Base-by-base conservation (phyloP, 352 stramenopile genomes). In the Stephanocyclus meneghinianus region DNA sequence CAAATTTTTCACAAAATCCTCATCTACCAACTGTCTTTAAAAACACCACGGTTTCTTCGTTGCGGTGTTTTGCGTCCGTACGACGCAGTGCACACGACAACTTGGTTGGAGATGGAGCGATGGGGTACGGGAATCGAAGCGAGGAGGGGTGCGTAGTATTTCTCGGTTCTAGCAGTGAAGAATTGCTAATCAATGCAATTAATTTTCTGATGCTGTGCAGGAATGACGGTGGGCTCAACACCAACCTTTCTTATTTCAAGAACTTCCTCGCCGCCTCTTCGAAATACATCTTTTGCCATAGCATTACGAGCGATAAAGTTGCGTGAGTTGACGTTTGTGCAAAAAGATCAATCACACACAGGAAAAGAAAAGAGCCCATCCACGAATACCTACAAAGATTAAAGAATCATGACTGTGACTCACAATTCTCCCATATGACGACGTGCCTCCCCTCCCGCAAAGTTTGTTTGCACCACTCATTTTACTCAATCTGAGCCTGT, bases 1-100 rank as follows among this genome's bases (percentile, higher is more conserved):
- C 85, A 16, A 98, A 81, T 47, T 91, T 91, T 18, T 91, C 67
- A 71, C 90, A 96, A 8, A 99, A 90, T 51, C 95, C 80, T 37
- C 98, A 87, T 56, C 97, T 90, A 53, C 96, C 96, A 70, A 99
- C 97, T 16, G 95, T 95, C 97, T 98, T 99, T 73, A 99, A 90
- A 89, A 98, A 98, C 26, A 99, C 95, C 7, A 97, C 95, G 26
- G 97, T 99, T 77, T 97, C 95, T 85, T 98, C 4, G 94, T 94
- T 32, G 83, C 92, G 11, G 92, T 94, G 70, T 96, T 94, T 97
- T 91, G 72, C 96, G 94, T 73, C 96, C 96, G 83, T 98, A 26
- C 21, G 21, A 97, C 40, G 96, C 96, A 9, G 96, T 98, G 85
- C 95, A 98, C 76, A 96, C 92, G 47, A 95, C 89, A 11, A 93